Conservation (phyloP, 768 basidiomycete species). For the Podaxis sp. region DNA sequence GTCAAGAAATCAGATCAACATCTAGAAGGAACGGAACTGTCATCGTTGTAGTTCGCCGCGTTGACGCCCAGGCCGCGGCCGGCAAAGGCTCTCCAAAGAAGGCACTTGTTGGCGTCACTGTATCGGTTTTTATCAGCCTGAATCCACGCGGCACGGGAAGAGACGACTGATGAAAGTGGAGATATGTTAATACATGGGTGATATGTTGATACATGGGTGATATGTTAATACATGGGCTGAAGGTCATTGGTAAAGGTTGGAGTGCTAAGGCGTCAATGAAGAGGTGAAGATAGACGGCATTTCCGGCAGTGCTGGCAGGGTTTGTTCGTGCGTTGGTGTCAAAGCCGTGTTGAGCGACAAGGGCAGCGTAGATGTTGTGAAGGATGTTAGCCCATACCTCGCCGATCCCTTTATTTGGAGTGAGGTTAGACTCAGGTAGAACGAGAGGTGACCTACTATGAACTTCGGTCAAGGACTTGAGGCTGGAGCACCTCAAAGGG, state of each 20-base stretch:
- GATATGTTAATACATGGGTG: not conserved
- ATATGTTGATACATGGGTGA: not conserved
- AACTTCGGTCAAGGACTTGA: not conserved
- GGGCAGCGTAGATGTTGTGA: constrained; percentile 16
- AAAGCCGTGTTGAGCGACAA: constrained; percentile 8
- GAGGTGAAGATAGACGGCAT: constrained; percentile 23
- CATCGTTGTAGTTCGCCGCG: constrained; percentile 26
- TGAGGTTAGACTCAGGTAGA: not conserved
- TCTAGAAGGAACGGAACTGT: constrained; percentile 25
- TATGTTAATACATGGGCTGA: not conserved
- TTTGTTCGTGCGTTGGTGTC: constrained; percentile 14
- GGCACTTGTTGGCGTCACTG: constrained; percentile 41
- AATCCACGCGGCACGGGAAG: constrained; percentile 46
- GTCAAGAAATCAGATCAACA: constrained; percentile 20
- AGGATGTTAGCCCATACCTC: constrained; percentile 21
- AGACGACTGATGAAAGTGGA: constrained; percentile 25
- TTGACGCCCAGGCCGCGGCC: constrained; percentile 44
- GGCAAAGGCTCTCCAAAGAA: constrained; percentile 45
- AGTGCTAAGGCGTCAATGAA: constrained; percentile 22
- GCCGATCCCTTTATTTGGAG: constrained; percentile 12
- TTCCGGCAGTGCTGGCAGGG: constrained; percentile 20
- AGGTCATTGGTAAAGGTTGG: constrained; percentile 17
- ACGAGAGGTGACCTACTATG: not conserved
- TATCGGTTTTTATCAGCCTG: constrained; percentile 51
- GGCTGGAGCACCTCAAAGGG: constrained; percentile 8